Evolutionary conservation across 2,329 filamentous ascomycete genomes (phyloP), one percentile per base, ranked within the genome.

Genomic region (Alternaria conjuncta): DNA sequence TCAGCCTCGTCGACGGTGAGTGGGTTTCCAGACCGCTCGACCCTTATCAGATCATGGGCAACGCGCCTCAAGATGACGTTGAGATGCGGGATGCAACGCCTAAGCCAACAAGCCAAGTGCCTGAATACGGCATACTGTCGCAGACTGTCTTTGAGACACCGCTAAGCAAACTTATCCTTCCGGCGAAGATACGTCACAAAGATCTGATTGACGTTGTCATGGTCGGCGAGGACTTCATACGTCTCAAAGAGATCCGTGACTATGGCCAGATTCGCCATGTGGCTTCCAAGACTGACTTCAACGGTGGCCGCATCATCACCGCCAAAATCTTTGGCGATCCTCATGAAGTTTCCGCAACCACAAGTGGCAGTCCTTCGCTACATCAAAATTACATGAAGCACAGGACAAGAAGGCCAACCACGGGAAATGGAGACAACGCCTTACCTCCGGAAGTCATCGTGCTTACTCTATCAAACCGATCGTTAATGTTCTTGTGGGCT

Each of bases 141-240:
- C 89, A 87, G 73, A 97, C 94, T 0, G 78, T 97, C 28, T 84
- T 95, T 55, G 87, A 89, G 57, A 96, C 92, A 66, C 92, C 94
- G 2, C 83, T 91, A 36, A 86, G 91, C 60, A 90, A 90, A 74
- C 91, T 87, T 83, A 90, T 97, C 46, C 82, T 97, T 13, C 92
- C 94, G 12, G 92, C 90, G n/a, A 88, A 90, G 63, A 84, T 98
- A 63, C 87, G 94, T 61, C 89, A 89, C 59, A 84, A 85, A 55
- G 80, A 85, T 46, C 84, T 89, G 64, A 94, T 96, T 70, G 94
- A 98, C 81, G 88, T 97, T 67, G 90, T 94, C 41, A 93, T 97
- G 71, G 86, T 99, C 61, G 92, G 94, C 57, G 91, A 97, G 69
- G 87, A 91, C 66, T 92, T 89, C 71, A 86, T 99, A 47, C 90